These are phyloP conservation scores for Tremella yokohamensis DNA, from an alignment of 768 basidiomycete species.

Conservation along the genomic window DNA sequence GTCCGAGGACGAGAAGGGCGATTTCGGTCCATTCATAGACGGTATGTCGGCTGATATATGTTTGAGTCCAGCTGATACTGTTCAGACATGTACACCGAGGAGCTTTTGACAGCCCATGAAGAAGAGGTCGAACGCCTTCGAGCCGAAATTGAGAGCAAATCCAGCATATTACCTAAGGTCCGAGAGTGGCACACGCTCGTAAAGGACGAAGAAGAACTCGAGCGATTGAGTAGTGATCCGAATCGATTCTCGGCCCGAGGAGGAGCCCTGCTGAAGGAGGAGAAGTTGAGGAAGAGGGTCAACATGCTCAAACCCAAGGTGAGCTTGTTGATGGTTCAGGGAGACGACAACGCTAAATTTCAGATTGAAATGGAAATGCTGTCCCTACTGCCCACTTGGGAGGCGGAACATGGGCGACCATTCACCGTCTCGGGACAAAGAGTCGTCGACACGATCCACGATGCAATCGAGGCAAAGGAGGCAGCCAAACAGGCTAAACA, in stretches of 20 bases:
- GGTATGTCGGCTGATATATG: constrained; percentile 57
- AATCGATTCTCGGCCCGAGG: constrained; percentile 47
- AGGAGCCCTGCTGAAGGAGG: constrained; percentile 69
- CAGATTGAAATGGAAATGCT: constrained; percentile 88
- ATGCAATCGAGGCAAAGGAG: constrained; percentile 61
- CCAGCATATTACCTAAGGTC: constrained; percentile 68
- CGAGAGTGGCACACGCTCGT: constrained; percentile 88
- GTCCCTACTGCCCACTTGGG: constrained; percentile 76
- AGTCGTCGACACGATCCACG: constrained; percentile 73
- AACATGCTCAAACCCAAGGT: constrained; percentile 89
- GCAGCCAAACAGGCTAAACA: constrained; percentile 72
- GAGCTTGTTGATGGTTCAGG: constrained; percentile 41
- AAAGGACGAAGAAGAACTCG: constrained; percentile 82
- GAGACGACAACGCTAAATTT: neutral
- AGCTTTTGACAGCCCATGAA: constrained; percentile 77
- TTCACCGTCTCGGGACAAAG: constrained; percentile 84
- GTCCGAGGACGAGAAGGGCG: constrained; percentile 72
- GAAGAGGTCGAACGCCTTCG: constrained; percentile 76
- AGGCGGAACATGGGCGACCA: constrained; percentile 64
- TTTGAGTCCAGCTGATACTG: neutral
- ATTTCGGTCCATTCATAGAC: constrained; percentile 77
- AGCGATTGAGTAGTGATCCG: constrained; percentile 50
- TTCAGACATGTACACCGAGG: constrained; percentile 81
- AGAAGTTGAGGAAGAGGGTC: constrained; percentile 95
- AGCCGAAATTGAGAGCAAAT: constrained; percentile 75